Conservation (phyloP, 257 asterid genomes). For the Striga asiatica region DNA sequence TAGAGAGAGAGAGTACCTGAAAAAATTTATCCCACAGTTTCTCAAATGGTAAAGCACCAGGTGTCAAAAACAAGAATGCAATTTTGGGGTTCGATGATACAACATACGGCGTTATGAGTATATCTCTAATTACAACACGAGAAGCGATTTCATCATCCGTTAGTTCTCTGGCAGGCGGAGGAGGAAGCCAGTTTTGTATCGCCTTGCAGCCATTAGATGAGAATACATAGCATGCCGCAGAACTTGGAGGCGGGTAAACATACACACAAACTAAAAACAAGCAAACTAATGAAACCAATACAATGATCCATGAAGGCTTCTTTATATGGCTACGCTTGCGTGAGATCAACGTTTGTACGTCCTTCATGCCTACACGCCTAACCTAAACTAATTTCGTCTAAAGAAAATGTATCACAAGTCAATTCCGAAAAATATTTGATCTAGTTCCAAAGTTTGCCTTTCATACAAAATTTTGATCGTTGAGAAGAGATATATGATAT, state of each 20-base stretch:
- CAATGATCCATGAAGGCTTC: constrained; percentile 79
- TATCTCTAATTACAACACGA: constrained; percentile 61
- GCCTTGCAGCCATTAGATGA: constrained; percentile 57
- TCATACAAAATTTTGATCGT: constrained; percentile 9
- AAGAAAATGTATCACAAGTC: constrained; percentile 31
- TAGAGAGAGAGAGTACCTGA: constrained; percentile 34
- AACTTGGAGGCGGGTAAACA: constrained; percentile 61
- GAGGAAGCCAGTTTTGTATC: constrained; percentile 59
- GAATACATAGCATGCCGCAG: constrained; percentile 67
- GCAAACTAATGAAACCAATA: constrained; percentile 60
- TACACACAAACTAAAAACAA: constrained; percentile 69
- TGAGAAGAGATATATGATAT: constrained; percentile 6
- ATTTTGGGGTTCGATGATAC: constrained; percentile 40
- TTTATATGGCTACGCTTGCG: constrained; percentile 62
- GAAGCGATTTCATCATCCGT: constrained; percentile 66
- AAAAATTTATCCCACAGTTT: constrained; percentile 77
- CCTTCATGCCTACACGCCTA: constrained; percentile 70
- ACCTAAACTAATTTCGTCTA: constrained; percentile 61
- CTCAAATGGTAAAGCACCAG: constrained; percentile 85
- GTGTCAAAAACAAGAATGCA: constrained; percentile 70
- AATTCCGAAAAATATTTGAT: constrained; percentile 2
- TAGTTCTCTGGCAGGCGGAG: constrained; percentile 50
- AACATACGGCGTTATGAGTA: constrained; percentile 38
- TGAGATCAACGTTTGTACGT: constrained; percentile 40
- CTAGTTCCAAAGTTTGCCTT: background rate